phyloP scores from a whole-genome alignment of 2,329 filamentous ascomycete genomes.

The Pseudocercospora macadamiae region DNA sequence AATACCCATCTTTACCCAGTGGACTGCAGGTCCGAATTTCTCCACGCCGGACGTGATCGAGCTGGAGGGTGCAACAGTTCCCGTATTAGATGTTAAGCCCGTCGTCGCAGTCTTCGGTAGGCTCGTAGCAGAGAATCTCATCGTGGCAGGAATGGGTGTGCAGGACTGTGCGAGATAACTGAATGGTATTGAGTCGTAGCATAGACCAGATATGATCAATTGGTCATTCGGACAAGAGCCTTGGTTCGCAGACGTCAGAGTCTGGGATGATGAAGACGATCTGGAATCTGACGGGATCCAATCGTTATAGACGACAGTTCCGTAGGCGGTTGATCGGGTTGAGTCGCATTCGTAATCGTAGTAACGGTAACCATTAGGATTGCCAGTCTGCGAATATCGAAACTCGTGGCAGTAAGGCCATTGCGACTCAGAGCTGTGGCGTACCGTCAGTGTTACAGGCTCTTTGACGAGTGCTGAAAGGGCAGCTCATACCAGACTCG shows the following conservation, averaged over 20 bases:
- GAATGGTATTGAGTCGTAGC: not conserved
- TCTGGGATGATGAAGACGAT: not conserved
- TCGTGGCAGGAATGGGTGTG: not conserved
- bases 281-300: not conserved
- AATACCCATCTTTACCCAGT: too few relatives aligned
- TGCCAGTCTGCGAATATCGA: not conserved
- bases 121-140: not conserved
- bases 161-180: not conserved
- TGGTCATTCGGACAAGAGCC: not conserved
- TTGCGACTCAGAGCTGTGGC: not conserved
- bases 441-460: too few relatives aligned
- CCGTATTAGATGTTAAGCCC: too few relatives aligned
- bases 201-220: not conserved
- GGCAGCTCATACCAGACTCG: not conserved
- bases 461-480: too few relatives aligned
- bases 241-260: not conserved
- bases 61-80: too few relatives aligned
- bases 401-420: not conserved
- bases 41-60: too few relatives aligned
- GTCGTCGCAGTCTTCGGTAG: not conserved
- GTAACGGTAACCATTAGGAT: not conserved
- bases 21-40: too few relatives aligned
- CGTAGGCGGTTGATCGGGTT: not conserved
- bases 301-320: not conserved
- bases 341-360: not conserved